A percentile compares a stretch with the other conserved stretches of the same genome.
These are phyloP conservation scores for Leccinum imitatum DNA, from an alignment of 768 basidiomycete genomes.

Conservation along the genomic window DNA sequence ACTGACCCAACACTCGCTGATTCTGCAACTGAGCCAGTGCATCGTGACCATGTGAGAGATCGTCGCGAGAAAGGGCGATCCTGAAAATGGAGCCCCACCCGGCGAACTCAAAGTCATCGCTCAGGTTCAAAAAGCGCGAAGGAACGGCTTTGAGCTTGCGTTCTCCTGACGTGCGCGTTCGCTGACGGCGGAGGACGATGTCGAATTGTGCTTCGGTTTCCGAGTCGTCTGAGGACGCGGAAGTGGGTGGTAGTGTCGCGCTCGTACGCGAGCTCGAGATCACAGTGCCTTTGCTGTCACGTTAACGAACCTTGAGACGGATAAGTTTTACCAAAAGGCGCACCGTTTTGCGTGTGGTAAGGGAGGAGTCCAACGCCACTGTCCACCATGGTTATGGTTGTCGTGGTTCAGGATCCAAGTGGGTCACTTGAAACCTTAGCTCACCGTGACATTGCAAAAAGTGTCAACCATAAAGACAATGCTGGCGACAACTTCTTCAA, in stretches of 20 bases:
- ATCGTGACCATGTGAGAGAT: conserved; percentile 37
- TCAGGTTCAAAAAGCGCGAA: conserved; percentile 61
- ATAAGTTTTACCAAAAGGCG: not conserved
- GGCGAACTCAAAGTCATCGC: conserved; percentile 68
- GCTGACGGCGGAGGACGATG: conserved; percentile 60
- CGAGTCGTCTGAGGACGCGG: conserved; percentile 20
- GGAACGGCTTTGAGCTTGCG: conserved; percentile 42
- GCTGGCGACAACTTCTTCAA: too few species aligned
- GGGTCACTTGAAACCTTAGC: too few species aligned
- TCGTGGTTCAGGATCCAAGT: too few species aligned
- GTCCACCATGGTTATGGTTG: too few species aligned
- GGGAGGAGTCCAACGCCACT: not conserved
- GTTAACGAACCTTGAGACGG: not conserved
- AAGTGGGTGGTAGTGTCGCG: conserved; percentile 40
- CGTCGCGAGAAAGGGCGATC: conserved; percentile 45
- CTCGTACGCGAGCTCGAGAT: not conserved
- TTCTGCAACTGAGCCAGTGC: conserved; percentile 31
- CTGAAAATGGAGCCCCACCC: conserved; percentile 62
- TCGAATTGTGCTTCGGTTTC: conserved; percentile 50
- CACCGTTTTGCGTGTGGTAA: conserved; percentile 7
- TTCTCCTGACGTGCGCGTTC: conserved; percentile 45
- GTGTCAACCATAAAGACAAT: too few species aligned
- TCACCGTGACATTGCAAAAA: too few species aligned
- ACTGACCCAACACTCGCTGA: conserved; percentile 55
- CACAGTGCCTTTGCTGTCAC: not conserved